These are phyloP conservation scores for Wickerhamiella galacta DNA, from an alignment of 805 yeast species.

Conservation along the genomic window DNA sequence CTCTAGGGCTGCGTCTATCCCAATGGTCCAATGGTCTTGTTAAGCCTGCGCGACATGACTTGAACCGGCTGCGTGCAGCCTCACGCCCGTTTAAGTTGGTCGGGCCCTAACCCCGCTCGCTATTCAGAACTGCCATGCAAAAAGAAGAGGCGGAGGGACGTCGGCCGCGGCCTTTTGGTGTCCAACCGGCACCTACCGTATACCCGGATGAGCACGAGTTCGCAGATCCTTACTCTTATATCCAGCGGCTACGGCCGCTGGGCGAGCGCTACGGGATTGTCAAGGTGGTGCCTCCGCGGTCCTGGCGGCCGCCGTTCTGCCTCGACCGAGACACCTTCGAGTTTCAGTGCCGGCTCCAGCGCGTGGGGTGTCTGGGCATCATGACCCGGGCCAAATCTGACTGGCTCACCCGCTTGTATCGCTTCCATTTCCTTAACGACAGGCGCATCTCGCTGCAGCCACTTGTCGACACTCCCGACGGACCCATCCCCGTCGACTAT, in stretches of 20 bases:
- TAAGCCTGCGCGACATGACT: too few species aligned
- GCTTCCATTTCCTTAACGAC: background rate
- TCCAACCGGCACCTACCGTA: constrained; percentile 36
- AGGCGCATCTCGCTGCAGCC: constrained; percentile 11
- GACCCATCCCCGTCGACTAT: constrained; percentile 15
- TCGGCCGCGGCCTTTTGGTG: constrained; percentile 1
- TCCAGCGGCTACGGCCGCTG: constrained; percentile 34
- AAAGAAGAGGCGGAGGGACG: background rate
- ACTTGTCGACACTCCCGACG: too few species aligned
- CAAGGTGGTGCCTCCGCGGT: constrained; percentile 48
- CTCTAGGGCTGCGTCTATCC: too few species aligned
- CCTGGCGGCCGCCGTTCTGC: constrained; percentile 27
- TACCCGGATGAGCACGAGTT: constrained; percentile 40
- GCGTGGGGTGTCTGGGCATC: background rate
- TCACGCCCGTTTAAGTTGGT: too few species aligned
- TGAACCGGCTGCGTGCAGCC: too few species aligned
- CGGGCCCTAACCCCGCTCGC: too few species aligned
- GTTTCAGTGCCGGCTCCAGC: background rate
- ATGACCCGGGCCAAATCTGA: background rate
- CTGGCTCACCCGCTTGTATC: background rate
- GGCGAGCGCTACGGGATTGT: constrained; percentile 59
- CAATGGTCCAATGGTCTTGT: too few species aligned
- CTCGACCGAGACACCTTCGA: constrained; percentile 17
- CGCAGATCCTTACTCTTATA: constrained; percentile 44
- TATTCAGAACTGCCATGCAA: too few species aligned